Conservation (phyloP, 495 filamentous ascomycete genomes). For the Collariella sp. region DNA sequence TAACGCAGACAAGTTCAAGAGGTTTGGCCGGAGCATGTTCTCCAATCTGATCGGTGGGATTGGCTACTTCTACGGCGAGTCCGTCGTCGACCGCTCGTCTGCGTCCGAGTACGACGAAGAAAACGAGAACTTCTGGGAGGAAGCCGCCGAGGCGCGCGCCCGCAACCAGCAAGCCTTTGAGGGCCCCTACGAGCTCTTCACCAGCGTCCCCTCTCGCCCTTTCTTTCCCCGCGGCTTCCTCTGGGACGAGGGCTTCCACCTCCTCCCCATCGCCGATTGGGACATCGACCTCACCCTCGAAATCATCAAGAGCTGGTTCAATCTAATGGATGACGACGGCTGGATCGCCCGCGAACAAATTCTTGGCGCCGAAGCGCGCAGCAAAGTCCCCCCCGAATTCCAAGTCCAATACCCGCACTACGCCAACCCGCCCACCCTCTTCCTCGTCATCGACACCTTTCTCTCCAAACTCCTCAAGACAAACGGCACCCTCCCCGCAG, state of each 20-base stretch:
- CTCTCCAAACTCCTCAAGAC: constrained; percentile 57
- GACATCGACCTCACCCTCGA: constrained; percentile 87
- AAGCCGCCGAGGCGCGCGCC: constrained; percentile 61
- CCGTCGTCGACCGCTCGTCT: constrained; percentile 81
- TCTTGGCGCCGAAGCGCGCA: constrained; percentile 84
- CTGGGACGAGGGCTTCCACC: constrained; percentile 97
- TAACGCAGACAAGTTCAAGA: constrained; percentile 57
- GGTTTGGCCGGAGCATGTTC: constrained; percentile 82
- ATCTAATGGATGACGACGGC: constrained; percentile 89
- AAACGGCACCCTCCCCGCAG: constrained; percentile 30
- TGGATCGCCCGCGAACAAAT: constrained; percentile 99
- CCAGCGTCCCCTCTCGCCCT: constrained; percentile 83
- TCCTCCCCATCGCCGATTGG: constrained; percentile 87
- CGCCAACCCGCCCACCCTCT: constrained; percentile 95
- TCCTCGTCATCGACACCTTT: constrained; percentile 76
- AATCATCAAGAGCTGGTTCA: constrained; percentile 92
- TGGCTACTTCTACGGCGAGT: constrained; percentile 86
- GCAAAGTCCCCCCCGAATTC: constrained; percentile 93
- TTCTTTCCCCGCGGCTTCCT: constrained; percentile 96
- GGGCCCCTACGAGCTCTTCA: constrained; percentile 83
- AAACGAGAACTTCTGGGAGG: constrained; percentile 95
- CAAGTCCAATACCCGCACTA: constrained; percentile 96
- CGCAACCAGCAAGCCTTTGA: constrained; percentile 59
- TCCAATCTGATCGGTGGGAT: constrained; percentile 93
- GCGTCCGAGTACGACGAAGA: constrained; percentile 91